phyloP scores from a whole-genome alignment of 768 basidiomycete species.

The Mycena latifolia region DNA sequence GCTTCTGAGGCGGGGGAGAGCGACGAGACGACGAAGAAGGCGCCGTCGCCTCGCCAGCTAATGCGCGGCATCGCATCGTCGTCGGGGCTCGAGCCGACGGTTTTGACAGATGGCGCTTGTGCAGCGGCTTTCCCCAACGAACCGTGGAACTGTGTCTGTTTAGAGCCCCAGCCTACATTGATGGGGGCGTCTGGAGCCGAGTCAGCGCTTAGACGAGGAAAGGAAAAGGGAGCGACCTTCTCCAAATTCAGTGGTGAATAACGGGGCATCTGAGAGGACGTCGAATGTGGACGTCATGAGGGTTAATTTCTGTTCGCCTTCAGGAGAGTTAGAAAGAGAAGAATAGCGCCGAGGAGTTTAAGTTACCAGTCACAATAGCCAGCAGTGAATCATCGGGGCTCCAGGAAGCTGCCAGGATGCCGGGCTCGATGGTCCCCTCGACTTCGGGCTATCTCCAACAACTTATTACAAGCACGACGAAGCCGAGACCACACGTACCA shows the following conservation, averaged over 20 bases:
- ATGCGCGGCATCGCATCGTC: conserved; percentile 82
- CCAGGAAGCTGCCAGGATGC: conserved; percentile 88
- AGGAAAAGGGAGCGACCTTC: conserved; percentile 65
- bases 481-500: conserved; percentile 50
- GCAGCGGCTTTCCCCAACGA: conserved; percentile 92
- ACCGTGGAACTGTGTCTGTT: conserved; percentile 97
- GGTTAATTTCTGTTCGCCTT: conserved; percentile 84
- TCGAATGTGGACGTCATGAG: conserved; percentile 93
- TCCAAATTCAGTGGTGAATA: conserved; percentile 85
- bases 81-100: conserved; percentile 69
- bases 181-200: conserved; percentile 80
- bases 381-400: conserved; percentile 93
- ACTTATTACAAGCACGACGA: conserved; percentile 32
- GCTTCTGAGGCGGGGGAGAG: conserved; percentile 59
- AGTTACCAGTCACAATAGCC: conserved; percentile 77
- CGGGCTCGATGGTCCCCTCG: conserved; percentile 89
- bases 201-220: conserved; percentile 17
- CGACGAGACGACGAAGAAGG: conserved; percentile 88
- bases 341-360: conserved; percentile 40
- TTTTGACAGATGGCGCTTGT: conserved; percentile 56
- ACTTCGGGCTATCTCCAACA: conserved; percentile 70
- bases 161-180: conserved; percentile 98
- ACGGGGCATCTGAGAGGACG: conserved; percentile 81
- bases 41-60: conserved; percentile 95
- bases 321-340: conserved; percentile 4